Evolutionary conservation across 2,329 filamentous ascomycete genomes (phyloP).

Genomic region (Akanthomyces dipterigenus): DNA sequence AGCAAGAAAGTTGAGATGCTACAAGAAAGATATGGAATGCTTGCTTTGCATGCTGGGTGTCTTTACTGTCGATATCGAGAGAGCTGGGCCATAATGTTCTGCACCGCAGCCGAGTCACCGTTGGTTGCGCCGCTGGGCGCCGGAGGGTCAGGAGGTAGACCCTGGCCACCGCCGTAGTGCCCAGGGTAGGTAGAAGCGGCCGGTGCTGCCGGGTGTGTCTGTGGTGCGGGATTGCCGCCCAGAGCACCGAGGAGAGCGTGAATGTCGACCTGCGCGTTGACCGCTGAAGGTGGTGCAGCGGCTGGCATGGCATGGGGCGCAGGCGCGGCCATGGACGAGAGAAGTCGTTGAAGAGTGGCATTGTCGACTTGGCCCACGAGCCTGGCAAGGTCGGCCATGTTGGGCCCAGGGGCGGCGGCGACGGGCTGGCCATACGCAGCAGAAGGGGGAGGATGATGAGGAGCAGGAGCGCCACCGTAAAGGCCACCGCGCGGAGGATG

Average conservation of each 20-base stretch:
- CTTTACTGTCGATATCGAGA: slow-evolving; percentile 55
- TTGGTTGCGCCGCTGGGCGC: slow-evolving; percentile 14
- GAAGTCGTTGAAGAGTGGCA: slow-evolving; percentile 61
- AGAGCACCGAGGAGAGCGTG: slow-evolving; percentile 39
- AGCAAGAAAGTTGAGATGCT: not conserved
- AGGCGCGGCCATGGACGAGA: slow-evolving; percentile 48
- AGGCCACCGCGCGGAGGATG: slow-evolving; percentile 20
- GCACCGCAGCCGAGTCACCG: slow-evolving; percentile 44
- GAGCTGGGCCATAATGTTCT: slow-evolving; percentile 69
- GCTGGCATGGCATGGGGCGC: not conserved
- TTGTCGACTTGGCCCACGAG: slow-evolving; percentile 64
- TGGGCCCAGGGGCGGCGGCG: slow-evolving; percentile 18
- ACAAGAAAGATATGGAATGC: not conserved
- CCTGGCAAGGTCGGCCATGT: slow-evolving; percentile 49
- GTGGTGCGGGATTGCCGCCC: slow-evolving; percentile 18
- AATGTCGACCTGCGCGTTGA: slow-evolving; percentile 33
- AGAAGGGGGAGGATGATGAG: slow-evolving; percentile 15
- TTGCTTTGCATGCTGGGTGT: not conserved
- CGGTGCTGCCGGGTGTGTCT: slow-evolving; percentile 17
- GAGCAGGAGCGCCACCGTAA: slow-evolving; percentile 10
- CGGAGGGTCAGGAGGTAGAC: slow-evolving; percentile 14
- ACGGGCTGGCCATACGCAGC: slow-evolving; percentile 19
- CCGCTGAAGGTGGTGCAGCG: slow-evolving; percentile 18
- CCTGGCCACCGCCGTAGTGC: slow-evolving; percentile 25
- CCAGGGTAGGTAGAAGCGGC: slow-evolving; percentile 22